phyloP scores from a whole-genome alignment of 106 monocot genomes.

The Dendrobium officinale region DNA sequence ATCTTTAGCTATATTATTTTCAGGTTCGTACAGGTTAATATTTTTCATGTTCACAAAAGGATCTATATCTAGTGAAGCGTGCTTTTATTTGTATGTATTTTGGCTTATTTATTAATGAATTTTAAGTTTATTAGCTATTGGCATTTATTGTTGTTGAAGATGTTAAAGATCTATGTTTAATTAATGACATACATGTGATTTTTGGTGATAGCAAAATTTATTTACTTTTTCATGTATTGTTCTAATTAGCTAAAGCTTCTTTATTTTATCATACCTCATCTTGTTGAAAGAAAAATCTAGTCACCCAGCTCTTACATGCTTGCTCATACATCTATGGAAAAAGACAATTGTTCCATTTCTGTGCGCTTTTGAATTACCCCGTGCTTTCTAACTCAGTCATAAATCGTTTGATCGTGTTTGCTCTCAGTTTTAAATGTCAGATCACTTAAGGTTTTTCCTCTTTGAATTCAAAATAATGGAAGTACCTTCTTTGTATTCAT shows the following conservation, averaged over 20 bases:
- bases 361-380: too few relatives aligned
- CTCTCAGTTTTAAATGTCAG: too few relatives aligned
- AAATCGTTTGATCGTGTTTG: too few relatives aligned
- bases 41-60: neutral
- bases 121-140: neutral
- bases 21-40: conserved; percentile 34
- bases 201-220: neutral
- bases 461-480: too few relatives aligned
- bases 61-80: neutral
- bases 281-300: too few relatives aligned
- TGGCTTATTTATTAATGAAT: neutral
- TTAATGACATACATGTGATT: neutral
- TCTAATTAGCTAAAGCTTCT: neutral
- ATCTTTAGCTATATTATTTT: conserved; percentile 55
- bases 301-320: too few relatives aligned
- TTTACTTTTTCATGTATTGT: neutral
- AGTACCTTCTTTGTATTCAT: too few relatives aligned
- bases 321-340: too few relatives aligned
- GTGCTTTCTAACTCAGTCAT: too few relatives aligned
- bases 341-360: too few relatives aligned
- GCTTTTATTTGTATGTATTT: neutral
- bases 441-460: too few relatives aligned
- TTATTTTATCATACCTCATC: neutral
- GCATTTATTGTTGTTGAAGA: conserved; percentile 1
- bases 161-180: neutral